Base-by-base conservation (phyloP, 768 basidiomycete genomes). In the Psilocybe tampanensis region DNA sequence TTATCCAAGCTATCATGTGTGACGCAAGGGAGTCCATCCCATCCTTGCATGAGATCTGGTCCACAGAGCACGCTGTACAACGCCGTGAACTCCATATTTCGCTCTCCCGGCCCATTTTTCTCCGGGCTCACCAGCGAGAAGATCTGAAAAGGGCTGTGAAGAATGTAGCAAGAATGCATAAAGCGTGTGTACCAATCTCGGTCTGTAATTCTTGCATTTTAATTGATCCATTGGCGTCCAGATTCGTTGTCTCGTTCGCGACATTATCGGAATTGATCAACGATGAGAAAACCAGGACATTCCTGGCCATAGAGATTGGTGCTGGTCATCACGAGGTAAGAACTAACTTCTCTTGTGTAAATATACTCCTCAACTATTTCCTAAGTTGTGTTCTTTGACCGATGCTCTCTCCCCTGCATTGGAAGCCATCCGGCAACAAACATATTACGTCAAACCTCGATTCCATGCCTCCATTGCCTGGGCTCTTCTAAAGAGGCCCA, bases 391-490 rank as follows among this genome's bases (percentile, higher is more conserved):
- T 56, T 64, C 68, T 8, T 71, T 94, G 42, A 75, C 84, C 1
- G 74, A 82, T 47, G 74, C 76, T 21, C 70, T 97, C 41, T 76
- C 80, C 4, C 87, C 89, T 1, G 74, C 78, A 7, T 73, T 96
- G 44, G 73, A 73, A 24, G 67, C 70, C 2, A 74, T 92, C 32
- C 86, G 88, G 52, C 89, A 95, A 62, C 86, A 88, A 60, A 80
- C 82, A 54, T 97, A 92, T 71, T 96, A 98, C 72, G 65, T 75
- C 32, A 74, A 83, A 26, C 94, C 95, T 18, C 84, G 87, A 44
- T 97, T 95, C 66, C 95, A 98, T 67, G 82, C 90, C 12, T 95
- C 94, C 2, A 85, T 97, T 53, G 93, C 86, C 9, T 97, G 95
- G 95, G 85, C 87, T 13, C 77, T 94, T 43, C 81, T 93, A 48